Base-by-base conservation (phyloP, 1,139 yeast species). In the Sugiyamaella grinbergsii region DNA sequence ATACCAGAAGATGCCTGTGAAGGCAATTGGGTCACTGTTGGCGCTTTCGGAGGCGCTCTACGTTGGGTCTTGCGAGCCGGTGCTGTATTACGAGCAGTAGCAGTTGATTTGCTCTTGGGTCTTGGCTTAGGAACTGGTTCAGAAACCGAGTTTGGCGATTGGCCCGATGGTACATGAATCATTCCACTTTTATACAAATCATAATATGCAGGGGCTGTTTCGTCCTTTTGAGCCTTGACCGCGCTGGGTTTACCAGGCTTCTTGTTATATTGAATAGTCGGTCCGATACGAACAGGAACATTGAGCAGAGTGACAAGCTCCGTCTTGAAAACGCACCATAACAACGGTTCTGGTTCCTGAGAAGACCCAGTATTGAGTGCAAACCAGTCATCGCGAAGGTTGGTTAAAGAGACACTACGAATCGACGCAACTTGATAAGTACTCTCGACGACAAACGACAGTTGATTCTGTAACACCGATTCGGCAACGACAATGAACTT, bases 321-420 rank as follows among this genome's bases (percentile, higher is more conserved):
- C 0, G 98, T 94, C 70, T 94, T 94, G 72, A 93, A 86, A 52
- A 80, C 80, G 55, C 90, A 77, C 68, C 86, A 86, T 53, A 93
- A 74, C 54, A 94, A 80, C 5, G 88, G 77, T 71, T 94, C 99
- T 0, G 97, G 90, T 80, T 83, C 62, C 59, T 68, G 59, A 5
- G 62, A 56, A 23, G 70, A 66, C 5, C 58, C 61, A 52, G 86
- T 71, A 24, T 84, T 82, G 36, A 93, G 68, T 1, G 95, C 95
- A 34, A 91, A 68, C 99, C 99, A 94, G 62, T 91, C 94, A 69
- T 94, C 99, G 59, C 93, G 94, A 53, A 81, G 73, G 40, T 76
- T 80, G 0, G 97, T 85, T 61, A 93, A 66, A 2, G 83, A 84
- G 24, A 89, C 80, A 57, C 80, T 79, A 38, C 75, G 76, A 52